These are phyloP conservation scores for Myriosclerotinia scirpicola DNA, from an alignment of 2,329 filamentous ascomycete genomes.

Conservation along the genomic window DNA sequence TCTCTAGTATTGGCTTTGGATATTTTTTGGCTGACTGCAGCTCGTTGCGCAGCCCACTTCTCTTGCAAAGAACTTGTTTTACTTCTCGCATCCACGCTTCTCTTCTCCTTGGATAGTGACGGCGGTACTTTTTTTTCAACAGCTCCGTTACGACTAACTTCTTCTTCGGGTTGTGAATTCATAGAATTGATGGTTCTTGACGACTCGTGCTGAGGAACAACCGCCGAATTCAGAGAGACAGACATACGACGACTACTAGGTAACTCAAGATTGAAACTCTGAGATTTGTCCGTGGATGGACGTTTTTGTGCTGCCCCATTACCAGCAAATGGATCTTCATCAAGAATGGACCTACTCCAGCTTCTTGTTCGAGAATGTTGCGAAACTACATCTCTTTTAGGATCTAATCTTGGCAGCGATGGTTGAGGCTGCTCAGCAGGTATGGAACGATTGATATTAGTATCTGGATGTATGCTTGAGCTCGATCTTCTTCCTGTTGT, in stretches of 20 bases:
- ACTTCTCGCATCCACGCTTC: slow-evolving; percentile 29
- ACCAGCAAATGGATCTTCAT: slow-evolving; percentile 36
- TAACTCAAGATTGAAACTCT: slow-evolving; percentile 13
- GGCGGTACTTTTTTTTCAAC: slow-evolving; percentile 5
- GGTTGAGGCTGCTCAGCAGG: slow-evolving; percentile 24
- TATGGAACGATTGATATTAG: slow-evolving; percentile 18
- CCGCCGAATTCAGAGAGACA: not conserved
- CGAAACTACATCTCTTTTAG: slow-evolving; percentile 28
- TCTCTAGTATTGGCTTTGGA: slow-evolving; percentile 28
- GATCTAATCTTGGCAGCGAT: slow-evolving; percentile 32
- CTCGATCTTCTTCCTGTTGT: slow-evolving; percentile 32
- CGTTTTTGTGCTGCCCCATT: slow-evolving; percentile 15
- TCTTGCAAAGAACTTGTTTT: slow-evolving; percentile 26
- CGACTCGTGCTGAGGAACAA: slow-evolving; percentile 14
- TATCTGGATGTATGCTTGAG: slow-evolving; percentile 30
- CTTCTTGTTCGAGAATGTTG: slow-evolving; percentile 25
- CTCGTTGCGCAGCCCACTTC: slow-evolving; percentile 35
- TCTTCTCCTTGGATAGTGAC: slow-evolving; percentile 34
- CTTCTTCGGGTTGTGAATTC: not conserved
- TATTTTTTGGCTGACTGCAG: slow-evolving; percentile 34
- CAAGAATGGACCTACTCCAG: slow-evolving; percentile 24
- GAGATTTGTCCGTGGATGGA: slow-evolving; percentile 11
- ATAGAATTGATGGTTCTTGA: not conserved
- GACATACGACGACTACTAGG: slow-evolving; percentile 21
- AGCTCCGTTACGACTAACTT: not conserved